Evolutionary conservation across 352 stramenopile genomes (phyloP).

Genomic region (Pythium apleroticum): DNA sequence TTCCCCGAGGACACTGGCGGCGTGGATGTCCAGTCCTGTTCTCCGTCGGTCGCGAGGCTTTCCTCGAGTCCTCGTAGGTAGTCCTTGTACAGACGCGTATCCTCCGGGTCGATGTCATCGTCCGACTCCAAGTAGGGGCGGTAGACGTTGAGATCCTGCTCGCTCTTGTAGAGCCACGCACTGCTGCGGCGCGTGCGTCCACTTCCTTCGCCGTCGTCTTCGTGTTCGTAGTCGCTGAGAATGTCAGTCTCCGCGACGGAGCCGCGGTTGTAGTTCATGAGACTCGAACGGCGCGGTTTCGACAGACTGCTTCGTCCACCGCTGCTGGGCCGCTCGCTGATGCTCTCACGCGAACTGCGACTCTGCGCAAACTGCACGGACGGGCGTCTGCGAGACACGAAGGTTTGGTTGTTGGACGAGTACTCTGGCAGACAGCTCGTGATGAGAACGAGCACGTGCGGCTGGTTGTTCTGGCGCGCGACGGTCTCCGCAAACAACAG

Average conservation of each 20-base stretch:
- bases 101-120: slow-evolving; percentile 11
- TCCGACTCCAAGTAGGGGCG: slow-evolving; percentile 25
- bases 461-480: slow-evolving; percentile 52
- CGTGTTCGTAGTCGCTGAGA: slow-evolving; percentile 26
- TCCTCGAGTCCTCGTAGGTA: slow-evolving; percentile 42
- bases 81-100: slow-evolving; percentile 28
- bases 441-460: slow-evolving; percentile 68
- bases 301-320: background rate
- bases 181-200: slow-evolving; percentile 22
- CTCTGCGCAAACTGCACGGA: slow-evolving; percentile 6
- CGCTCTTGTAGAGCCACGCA: slow-evolving; percentile 22
- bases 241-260: slow-evolving; percentile 42
- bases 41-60: background rate
- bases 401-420: slow-evolving; percentile 1
- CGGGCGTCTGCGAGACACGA: background rate
- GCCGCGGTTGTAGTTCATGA: slow-evolving; percentile 20
- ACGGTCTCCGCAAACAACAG: slow-evolving; percentile 55
- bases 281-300: slow-evolving; percentile 14
- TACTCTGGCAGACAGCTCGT: slow-evolving; percentile 69
- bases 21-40: slow-evolving; percentile 16
- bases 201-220: slow-evolving; percentile 3
- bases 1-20: background rate
- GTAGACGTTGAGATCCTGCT: slow-evolving; percentile 26
- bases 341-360: slow-evolving; percentile 2
- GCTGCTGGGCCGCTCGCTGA: background rate